These are phyloP conservation scores for Phaeosphaeria sp. DNA, from an alignment of 2,329 filamentous ascomycete species.

Conservation along the genomic window DNA sequence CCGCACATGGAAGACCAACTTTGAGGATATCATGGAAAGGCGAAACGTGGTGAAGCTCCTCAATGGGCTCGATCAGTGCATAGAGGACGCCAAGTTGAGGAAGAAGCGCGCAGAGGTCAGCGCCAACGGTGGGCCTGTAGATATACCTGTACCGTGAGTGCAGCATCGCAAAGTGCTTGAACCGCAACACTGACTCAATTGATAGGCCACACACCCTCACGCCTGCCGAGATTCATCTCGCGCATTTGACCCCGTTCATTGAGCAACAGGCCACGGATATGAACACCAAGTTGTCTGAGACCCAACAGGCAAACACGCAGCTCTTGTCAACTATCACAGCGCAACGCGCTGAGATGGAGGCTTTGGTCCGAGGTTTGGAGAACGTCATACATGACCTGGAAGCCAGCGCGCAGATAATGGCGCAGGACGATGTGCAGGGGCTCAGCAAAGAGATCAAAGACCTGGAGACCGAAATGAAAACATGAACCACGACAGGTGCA, in stretches of 20 bases:
- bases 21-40: conserved; percentile 66
- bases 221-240: conserved; percentile 62
- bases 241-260: conserved; percentile 66
- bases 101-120: conserved; percentile 53
- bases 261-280: conserved; percentile 58
- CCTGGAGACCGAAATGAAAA: conserved; percentile 46
- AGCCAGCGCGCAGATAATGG: conserved; percentile 53
- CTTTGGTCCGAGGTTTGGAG: conserved; percentile 62
- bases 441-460: conserved; percentile 44
- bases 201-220: conserved; percentile 65
- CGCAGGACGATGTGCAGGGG: conserved; percentile 45
- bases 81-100: conserved; percentile 64
- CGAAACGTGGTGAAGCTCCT: conserved; percentile 63
- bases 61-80: conserved; percentile 67
- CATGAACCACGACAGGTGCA: conserved; percentile 17
- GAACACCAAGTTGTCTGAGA: conserved; percentile 56
- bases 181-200: conserved; percentile 11
- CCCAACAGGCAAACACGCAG: conserved; percentile 61
- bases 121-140: conserved; percentile 44
- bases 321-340: conserved; percentile 59
- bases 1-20: conserved; percentile 63
- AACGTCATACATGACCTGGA: conserved; percentile 64
- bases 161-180: not conserved
- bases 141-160: conserved; percentile 56
- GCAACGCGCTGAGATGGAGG: conserved; percentile 65